Conservation (phyloP, 441 rosid genomes). For the Pelargonium cotyledonis region DNA sequence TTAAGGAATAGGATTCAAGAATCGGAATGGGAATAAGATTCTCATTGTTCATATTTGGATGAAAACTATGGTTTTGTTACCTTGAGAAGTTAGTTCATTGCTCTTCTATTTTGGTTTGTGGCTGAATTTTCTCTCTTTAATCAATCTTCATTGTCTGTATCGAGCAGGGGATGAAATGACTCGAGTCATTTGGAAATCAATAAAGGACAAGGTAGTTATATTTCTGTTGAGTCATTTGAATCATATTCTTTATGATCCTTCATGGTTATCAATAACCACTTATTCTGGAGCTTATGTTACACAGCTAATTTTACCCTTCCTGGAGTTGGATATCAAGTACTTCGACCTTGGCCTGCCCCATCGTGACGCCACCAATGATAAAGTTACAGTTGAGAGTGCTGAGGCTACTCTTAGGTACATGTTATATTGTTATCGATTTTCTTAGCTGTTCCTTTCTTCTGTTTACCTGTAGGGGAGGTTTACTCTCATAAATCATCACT, state of each 20-base stretch:
- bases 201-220: conserved; percentile 59
- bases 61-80: too few species aligned
- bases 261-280: background rate
- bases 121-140: background rate
- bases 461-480: too few species aligned
- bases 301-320: conserved; percentile 75
- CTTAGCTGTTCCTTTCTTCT: background rate
- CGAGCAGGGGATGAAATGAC: conserved; percentile 81
- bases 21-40: too few species aligned
- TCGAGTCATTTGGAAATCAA: conserved; percentile 65
- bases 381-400: conserved; percentile 87
- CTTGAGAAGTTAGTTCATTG: background rate
- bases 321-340: conserved; percentile 92
- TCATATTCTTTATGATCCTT: background rate
- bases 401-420: conserved; percentile 79
- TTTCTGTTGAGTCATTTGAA: background rate
- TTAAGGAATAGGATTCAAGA: too few species aligned
- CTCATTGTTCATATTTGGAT: too few species aligned
- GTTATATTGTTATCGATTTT: background rate
- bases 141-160: conserved; percentile 7
- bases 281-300: conserved; percentile 9
- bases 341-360: conserved; percentile 86
- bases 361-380: conserved; percentile 89
- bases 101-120: background rate
- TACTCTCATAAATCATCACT: background rate